Evolutionary conservation across 495 filamentous ascomycete genomes (phyloP).

Genomic region (Penicillium mononematosum): DNA sequence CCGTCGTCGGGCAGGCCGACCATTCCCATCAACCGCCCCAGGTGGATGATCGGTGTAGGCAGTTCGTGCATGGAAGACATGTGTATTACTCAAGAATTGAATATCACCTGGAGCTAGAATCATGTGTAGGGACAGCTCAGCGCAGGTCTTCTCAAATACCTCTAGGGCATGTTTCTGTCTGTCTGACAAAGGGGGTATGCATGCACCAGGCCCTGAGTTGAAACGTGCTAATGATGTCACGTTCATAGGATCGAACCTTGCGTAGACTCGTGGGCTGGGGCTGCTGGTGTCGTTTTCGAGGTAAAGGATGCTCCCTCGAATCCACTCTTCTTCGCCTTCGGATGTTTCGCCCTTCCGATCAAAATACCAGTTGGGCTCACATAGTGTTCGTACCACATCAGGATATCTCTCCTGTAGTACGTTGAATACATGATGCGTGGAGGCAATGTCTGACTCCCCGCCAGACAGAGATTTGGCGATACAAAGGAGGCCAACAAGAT

Average conservation of each 20-base stretch:
- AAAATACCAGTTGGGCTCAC: conserved; percentile 78
- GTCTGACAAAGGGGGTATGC: conserved; percentile 60
- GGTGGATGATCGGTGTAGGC: conserved; percentile 61
- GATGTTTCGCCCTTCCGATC: conserved; percentile 81
- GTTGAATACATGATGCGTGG: conserved; percentile 75
- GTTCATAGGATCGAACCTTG: conserved; percentile 65
- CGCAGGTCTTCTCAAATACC: conserved; percentile 62
- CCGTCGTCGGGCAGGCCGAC: conserved; percentile 51
- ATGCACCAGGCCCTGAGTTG: conserved; percentile 44
- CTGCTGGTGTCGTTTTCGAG: conserved; percentile 52
- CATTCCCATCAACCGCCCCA: conserved; percentile 29
- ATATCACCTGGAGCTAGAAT: conserved; percentile 70
- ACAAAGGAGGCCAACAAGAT: conserved; percentile 79
- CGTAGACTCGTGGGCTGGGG: conserved; percentile 40
- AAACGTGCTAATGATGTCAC: conserved; percentile 62
- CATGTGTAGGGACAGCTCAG: conserved; percentile 66
- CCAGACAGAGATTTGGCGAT: conserved; percentile 70
- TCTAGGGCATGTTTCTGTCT: conserved; percentile 59
- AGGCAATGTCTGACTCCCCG: conserved; percentile 78
- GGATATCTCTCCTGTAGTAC: conserved; percentile 66
- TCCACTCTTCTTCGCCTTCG: conserved; percentile 67
- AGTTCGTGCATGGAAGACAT: conserved; percentile 65
- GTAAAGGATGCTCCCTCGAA: conserved; percentile 69
- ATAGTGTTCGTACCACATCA: conserved; percentile 68
- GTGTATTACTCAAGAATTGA: conserved; percentile 65